Evolutionary conservation across 352 stramenopile species (phyloP), one percentile per base, ranked within the genome.

Genomic region (Globisporangium paroecandrum): DNA sequence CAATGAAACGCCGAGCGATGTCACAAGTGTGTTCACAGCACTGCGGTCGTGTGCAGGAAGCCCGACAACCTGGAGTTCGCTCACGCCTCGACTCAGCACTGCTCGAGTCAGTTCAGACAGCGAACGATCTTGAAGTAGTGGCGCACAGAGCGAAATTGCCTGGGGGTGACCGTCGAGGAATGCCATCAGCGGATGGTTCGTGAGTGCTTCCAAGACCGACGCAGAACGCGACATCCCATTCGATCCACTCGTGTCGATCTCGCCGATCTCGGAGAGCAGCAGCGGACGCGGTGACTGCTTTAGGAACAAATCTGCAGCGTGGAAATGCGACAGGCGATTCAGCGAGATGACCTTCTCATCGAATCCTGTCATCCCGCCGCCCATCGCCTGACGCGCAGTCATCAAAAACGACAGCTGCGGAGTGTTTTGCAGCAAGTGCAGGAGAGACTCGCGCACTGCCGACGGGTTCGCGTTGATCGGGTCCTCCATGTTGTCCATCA

Each of bases 401-500:
- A 94, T 82, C 29, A 94, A 43, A 66, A 94, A 87, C 12, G 81
- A 78, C 25, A 92, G 66, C 4, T 78, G 71, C 4, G 83, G 77
- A 0, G 78, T 90, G 36, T 79, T 85, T 57, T 90, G 82, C 15
- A 94, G 73, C 47, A 94, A 57, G 20, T 89, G 75, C 18, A 91
- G 58, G 34, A 94, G 51, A 38, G 90, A 91, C 20, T 89, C 76
- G 12, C 81, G 81, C 22, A 87, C 76, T n/a, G 69, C 58, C 3
- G 79, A 74, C 4, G 82, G 81, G 15, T 85, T 87, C 0, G 85
- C 78, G 61, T 90, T 90, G 69, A 89, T 86, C 25, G 83, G 82
- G 58, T 94, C 86, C 64, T 94, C 83, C 81, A 92, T 90, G 71
- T 94, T 91, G 74, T 94, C 86, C 72, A 94, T 77, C 43, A 94